Conservation (phyloP, 2,329 filamentous ascomycete species). For the Escovopsis weberi region DNA sequence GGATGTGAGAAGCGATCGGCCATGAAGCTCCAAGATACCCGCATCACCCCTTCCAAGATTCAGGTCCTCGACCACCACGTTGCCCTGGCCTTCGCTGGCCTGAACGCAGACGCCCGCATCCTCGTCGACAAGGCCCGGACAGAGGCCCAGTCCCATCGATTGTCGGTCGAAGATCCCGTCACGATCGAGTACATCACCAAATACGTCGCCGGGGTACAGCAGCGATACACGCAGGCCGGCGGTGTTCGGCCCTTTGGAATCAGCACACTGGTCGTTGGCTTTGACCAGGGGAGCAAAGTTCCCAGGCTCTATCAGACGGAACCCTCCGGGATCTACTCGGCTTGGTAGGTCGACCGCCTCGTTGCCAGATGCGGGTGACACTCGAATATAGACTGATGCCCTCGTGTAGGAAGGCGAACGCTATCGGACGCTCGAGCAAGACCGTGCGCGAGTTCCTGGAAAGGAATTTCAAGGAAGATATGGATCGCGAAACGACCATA, state of each 20-base stretch:
- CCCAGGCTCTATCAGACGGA: constrained; percentile 95
- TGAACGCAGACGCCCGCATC: constrained; percentile 96
- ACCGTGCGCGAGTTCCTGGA: constrained; percentile 97
- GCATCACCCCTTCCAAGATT: constrained; percentile 98
- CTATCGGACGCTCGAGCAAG: constrained; percentile 96
- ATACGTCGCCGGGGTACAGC: constrained; percentile 94
- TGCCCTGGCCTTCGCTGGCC: constrained; percentile 88
- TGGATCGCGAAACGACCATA: constrained; percentile 93
- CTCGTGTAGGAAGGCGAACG: constrained; percentile 80
- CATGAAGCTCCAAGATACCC: constrained; percentile 98
- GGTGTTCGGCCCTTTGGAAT: constrained; percentile 98
- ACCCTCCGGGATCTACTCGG: constrained; percentile 98
- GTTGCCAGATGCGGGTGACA: neutral
- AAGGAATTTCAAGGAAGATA: constrained; percentile 95
- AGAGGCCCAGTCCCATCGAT: constrained; percentile 91
- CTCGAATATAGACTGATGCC: constrained; percentile 1
- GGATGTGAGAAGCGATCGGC: constrained; percentile 98
- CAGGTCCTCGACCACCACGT: constrained; percentile 91
- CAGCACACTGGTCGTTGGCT: constrained; percentile 95
- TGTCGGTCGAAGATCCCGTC: constrained; percentile 94
- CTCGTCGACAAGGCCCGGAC: constrained; percentile 95
- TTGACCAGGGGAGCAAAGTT: constrained; percentile 80
- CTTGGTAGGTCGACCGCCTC: constrained; percentile 52
- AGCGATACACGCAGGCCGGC: constrained; percentile 97
- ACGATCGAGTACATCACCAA: constrained; percentile 99